Conservation (phyloP, 495 filamentous ascomycete genomes). For the Xylaria grammica region DNA sequence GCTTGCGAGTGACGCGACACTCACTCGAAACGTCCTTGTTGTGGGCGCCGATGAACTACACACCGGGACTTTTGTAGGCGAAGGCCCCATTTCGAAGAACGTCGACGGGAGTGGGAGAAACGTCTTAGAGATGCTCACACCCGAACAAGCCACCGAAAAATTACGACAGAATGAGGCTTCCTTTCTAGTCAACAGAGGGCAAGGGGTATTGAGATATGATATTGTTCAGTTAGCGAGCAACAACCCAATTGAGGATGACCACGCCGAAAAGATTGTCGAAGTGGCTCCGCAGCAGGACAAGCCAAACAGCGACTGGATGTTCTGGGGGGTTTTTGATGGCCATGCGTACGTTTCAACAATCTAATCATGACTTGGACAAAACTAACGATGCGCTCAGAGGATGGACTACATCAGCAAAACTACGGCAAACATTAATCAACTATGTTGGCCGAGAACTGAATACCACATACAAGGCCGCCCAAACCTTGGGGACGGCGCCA, state of each 20-base stretch:
- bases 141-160: constrained; percentile 91
- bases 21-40: constrained; percentile 64
- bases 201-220: constrained; percentile 94
- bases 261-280: constrained; percentile 96
- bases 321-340: constrained; percentile 98
- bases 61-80: constrained; percentile 77
- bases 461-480: constrained; percentile 81
- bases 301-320: constrained; percentile 91
- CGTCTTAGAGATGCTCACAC: constrained; percentile 92
- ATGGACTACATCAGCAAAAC: constrained; percentile 97
- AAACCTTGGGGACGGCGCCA: constrained; percentile 57
- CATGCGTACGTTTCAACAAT: constrained; percentile 69
- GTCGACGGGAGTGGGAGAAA: constrained; percentile 79
- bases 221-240: constrained; percentile 95
- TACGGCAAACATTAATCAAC: constrained; percentile 87
- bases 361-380: not conserved
- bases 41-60: constrained; percentile 86
- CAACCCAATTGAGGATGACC: constrained; percentile 97
- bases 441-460: constrained; percentile 96
- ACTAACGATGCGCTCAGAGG: constrained; percentile 61
- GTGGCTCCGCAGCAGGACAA: constrained; percentile 55
- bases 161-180: constrained; percentile 88
- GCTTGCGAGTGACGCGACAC: constrained; percentile 32
- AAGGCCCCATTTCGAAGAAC: constrained; percentile 83
- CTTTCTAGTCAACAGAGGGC: constrained; percentile 85